Percentiles rank a stretch among this genome's conserved stretches.
phyloP scores from a whole-genome alignment of 306 rosid species.

The Abrus pulchellus region DNA sequence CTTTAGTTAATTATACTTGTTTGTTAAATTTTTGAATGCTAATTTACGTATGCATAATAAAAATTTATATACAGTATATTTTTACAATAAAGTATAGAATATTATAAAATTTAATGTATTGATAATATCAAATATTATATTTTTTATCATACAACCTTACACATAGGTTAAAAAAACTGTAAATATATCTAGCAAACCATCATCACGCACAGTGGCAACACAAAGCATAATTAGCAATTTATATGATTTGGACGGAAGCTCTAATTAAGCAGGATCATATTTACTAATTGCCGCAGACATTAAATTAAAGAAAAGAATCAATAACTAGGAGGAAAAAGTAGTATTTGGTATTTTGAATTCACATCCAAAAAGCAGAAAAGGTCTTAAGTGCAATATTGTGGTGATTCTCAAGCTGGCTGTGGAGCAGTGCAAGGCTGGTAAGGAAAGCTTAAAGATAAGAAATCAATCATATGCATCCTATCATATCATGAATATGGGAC shows the following conservation, averaged over 20 bases:
- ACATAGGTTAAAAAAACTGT: too few relatives aligned
- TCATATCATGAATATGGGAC: conserved; percentile 65
- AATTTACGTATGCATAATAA: too few relatives aligned
- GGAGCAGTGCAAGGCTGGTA: conserved; percentile 80
- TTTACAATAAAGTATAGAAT: too few relatives aligned
- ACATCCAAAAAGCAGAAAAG: conserved; percentile 57
- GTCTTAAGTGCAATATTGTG: conserved; percentile 23
- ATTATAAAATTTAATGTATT: too few relatives aligned
- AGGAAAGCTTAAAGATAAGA: conserved; percentile 48
- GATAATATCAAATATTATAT: too few relatives aligned
- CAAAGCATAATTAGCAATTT: neutral
- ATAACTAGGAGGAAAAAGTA: neutral
- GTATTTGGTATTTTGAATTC: conserved; percentile 30
- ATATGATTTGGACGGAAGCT: neutral
- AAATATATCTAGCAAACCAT: neutral
- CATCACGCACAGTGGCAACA: conserved; percentile 7
- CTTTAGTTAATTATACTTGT: neutral
- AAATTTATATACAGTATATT: too few relatives aligned
- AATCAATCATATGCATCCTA: conserved; percentile 49
- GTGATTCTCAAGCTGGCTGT: conserved; percentile 64
- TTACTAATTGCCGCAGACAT: neutral
- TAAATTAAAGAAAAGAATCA: neutral
- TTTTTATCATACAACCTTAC: too few relatives aligned
- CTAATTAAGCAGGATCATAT: neutral
- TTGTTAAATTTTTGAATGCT: neutral